Percentiles rank a stretch among this genome's conserved stretches.
Evolutionary conservation across 2,329 filamentous ascomycete species (phyloP).

Genomic region (Amauroascus niger): DNA sequence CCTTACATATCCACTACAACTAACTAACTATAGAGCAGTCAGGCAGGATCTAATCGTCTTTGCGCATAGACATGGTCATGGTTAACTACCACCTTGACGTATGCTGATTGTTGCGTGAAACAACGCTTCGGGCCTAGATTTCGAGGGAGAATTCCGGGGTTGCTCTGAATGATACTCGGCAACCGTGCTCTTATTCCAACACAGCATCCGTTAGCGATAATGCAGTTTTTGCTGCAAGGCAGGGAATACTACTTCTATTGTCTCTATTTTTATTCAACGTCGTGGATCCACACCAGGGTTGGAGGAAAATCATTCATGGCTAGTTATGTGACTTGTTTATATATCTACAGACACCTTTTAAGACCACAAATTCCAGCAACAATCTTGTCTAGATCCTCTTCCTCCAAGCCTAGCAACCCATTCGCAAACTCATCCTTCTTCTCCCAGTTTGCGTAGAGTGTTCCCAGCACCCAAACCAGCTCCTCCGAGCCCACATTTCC

Average conservation of each 20-base stretch:
- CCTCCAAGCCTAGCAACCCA: not conserved
- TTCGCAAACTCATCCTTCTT: constrained; percentile 8
- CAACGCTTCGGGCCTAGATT: too few relatives aligned
- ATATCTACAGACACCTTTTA: too few relatives aligned
- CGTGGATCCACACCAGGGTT: too few relatives aligned
- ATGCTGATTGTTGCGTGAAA: too few relatives aligned
- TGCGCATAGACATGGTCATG: too few relatives aligned
- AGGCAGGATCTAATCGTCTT: too few relatives aligned
- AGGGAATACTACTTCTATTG: too few relatives aligned
- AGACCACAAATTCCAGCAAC: not conserved
- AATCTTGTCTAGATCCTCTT: constrained; percentile 6
- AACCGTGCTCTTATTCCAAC: constrained; percentile 1
- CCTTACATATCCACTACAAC: too few relatives aligned
- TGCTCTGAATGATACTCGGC: not conserved
- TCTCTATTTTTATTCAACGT: too few relatives aligned
- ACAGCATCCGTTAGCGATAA: constrained; percentile 1
- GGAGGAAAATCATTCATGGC: not conserved
- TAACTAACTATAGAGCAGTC: too few relatives aligned
- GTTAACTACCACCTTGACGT: too few relatives aligned
- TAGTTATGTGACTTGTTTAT: not conserved
- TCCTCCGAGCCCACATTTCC: constrained; percentile 1
- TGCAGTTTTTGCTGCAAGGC: too few relatives aligned
- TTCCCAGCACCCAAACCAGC: constrained; percentile 12
- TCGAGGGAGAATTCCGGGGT: not conserved
- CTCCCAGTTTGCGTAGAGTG: constrained; percentile 11